Evolutionary conservation across 169 alveolate species (phyloP).

Genomic region (Cytauxzoon felis): DNA sequence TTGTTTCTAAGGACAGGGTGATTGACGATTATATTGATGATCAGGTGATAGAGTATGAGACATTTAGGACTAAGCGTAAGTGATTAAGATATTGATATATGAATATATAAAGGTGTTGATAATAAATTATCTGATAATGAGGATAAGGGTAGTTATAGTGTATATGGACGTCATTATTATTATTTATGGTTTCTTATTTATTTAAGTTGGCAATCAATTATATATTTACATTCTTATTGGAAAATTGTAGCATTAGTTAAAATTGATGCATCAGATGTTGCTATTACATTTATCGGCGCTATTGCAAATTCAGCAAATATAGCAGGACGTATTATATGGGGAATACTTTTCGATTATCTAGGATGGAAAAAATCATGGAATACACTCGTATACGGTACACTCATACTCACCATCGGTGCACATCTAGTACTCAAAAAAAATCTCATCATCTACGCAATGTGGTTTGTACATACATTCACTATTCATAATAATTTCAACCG

Average conservation of each 20-base stretch:
- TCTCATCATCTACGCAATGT: conserved; percentile 20
- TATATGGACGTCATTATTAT: background rate
- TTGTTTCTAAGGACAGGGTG: no score
- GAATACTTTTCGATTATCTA: conserved; percentile 31
- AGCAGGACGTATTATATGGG: conserved; percentile 57
- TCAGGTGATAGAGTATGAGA: conserved; percentile 36
- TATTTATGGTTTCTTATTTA: conserved; percentile 43
- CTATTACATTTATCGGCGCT: conserved; percentile 10
- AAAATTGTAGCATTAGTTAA: conserved; percentile 31
- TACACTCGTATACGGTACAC: background rate
- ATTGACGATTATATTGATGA: no score
- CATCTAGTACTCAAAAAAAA: conserved; percentile 16
- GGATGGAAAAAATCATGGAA: conserved; percentile 60
- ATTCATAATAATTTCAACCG: background rate
- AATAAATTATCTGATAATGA: background rate
- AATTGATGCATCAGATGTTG: conserved; percentile 14
- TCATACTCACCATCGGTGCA: conserved; percentile 14
- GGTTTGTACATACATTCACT: conserved; percentile 6
- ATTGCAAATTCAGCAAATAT: conserved; percentile 10
- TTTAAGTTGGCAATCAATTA: conserved; percentile 41
- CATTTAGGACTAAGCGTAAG: conserved; percentile 43
- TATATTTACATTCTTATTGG: conserved; percentile 55
- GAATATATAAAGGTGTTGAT: background rate
- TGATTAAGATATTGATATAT: background rate
- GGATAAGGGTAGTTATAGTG: background rate